Base-by-base conservation (phyloP, 345 rosid species). In the Acer campestre region DNA sequence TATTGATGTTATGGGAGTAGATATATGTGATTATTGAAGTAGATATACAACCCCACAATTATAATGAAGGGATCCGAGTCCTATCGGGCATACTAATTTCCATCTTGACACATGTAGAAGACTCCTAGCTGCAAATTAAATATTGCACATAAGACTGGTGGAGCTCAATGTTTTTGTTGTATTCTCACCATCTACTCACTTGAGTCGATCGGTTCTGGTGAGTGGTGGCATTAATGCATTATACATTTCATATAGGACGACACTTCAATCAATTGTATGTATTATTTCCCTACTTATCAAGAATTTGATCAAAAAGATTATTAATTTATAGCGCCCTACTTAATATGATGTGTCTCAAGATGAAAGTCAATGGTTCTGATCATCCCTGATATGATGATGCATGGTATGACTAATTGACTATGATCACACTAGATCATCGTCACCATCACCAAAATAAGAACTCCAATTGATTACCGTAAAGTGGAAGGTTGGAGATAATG, bases 401-500 rank as follows among this genome's bases (percentile, higher is more conserved):
- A 48, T 22, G 46, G n/a, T 10, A 23, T 74, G 12, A 25, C 46
- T 17, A 23, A 35, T 35, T 35, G 38, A 35, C 38, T 35, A 35
- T 35, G 6, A 35, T 74, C n/a, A 25, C 61, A 74, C 20, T 49
- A 49, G 16, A 9, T 31, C 49, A 42, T 42, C 10, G 10, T 42
- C 10, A 12, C 17, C 11, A 10, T 3, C 46, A n/a, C 31, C 31
- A 56, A 71, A 10, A 18, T 0, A n/a, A 18, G n/a, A 38, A 1
- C 22, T 20, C 17, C 31, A 31, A 20, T 51, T 51, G 14, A 14
- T 35, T 20, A 61, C 6, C 3, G 22, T 16, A 18, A 64, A 20
- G 65, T 18, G 8, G 73, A 14, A 56, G 42, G 22, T 16, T 25
- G 25, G 44, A 61, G 79, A 74, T 70, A 25, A 53, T 73, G 51